Conservation (phyloP, 2,329 filamentous ascomycete genomes). For the Chrysosporium queenslandicum region DNA sequence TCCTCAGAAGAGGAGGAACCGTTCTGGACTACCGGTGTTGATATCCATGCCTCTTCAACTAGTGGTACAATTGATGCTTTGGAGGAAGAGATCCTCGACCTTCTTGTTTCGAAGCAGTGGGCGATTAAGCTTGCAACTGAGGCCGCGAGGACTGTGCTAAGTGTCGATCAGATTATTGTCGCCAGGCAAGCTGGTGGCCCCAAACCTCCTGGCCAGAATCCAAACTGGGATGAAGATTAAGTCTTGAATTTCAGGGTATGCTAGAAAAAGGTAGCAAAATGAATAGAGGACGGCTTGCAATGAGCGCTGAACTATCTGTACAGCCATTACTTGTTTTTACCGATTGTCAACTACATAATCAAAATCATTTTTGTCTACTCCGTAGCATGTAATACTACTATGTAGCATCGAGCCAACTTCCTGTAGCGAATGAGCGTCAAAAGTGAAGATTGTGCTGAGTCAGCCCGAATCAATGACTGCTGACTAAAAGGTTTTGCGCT, state of each 20-base stretch:
- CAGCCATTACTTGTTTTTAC: neutral
- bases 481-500: neutral
- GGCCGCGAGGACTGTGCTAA: conserved; percentile 83
- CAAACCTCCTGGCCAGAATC: conserved; percentile 90
- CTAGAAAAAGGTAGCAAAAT: neutral
- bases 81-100: conserved; percentile 80
- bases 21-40: conserved; percentile 83
- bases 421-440: neutral
- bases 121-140: conserved; percentile 95
- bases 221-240: conserved; percentile 61
- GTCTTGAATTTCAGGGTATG: neutral
- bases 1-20: conserved; percentile 56
- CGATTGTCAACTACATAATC: neutral
- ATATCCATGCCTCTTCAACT: conserved; percentile 78
- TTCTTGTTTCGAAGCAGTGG: conserved; percentile 88
- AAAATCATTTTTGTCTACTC: neutral
- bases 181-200: conserved; percentile 93
- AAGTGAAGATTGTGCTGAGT: too few relatives aligned
- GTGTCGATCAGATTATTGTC: conserved; percentile 98
- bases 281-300: conserved; percentile 9
- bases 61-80: conserved; percentile 76
- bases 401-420: neutral
- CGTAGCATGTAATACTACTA: neutral
- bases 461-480: neutral
- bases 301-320: neutral